These are phyloP conservation scores for Phytophthora syringae DNA, from an alignment of 352 stramenopile genomes.

Conservation along the genomic window DNA sequence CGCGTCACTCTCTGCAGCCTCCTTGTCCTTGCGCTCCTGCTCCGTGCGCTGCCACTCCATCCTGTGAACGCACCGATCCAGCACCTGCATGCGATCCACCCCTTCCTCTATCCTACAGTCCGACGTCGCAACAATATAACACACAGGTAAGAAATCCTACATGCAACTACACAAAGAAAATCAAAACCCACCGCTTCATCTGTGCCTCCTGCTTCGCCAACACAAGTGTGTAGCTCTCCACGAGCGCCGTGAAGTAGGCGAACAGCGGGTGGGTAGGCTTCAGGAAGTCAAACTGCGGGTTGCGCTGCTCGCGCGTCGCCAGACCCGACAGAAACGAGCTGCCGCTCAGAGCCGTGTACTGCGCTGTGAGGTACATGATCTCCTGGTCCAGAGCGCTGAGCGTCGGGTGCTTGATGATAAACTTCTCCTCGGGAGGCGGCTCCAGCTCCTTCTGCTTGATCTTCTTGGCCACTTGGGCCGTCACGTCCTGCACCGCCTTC, in stretches of 20 bases:
- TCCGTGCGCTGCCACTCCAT: slow-evolving; percentile 83
- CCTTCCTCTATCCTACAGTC: slow-evolving; percentile 62
- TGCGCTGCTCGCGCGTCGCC: slow-evolving; percentile 95
- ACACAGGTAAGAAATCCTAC: slow-evolving; percentile 9
- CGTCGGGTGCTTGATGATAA: slow-evolving; percentile 89
- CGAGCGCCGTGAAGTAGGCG: slow-evolving; percentile 98
- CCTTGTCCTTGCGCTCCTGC: slow-evolving; percentile 73
- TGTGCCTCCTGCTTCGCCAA: slow-evolving; percentile 74
- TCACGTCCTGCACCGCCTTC: slow-evolving; percentile 83
- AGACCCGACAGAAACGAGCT: slow-evolving; percentile 96
- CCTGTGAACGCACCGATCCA: slow-evolving; percentile 87
- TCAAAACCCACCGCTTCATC: slow-evolving; percentile 63
- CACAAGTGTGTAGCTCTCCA: slow-evolving; percentile 96
- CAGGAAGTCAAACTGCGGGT: slow-evolving; percentile 98
- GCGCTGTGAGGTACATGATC: slow-evolving; percentile 98
- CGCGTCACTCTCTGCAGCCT: slow-evolving; percentile 77
- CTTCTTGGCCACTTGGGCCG: slow-evolving; percentile 90
- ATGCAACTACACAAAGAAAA: background rate
- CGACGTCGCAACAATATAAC: background rate
- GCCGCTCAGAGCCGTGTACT: slow-evolving; percentile 97
- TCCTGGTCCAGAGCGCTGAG: slow-evolving; percentile 95
- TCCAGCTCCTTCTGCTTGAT: slow-evolving; percentile 89
- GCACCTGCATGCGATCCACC: slow-evolving; percentile 84
- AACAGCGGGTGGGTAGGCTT: slow-evolving; percentile 97
- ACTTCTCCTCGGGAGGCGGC: slow-evolving; percentile 71